Evolutionary conservation across 768 basidiomycete species (phyloP).

Genomic region (Termitomyces sp.): DNA sequence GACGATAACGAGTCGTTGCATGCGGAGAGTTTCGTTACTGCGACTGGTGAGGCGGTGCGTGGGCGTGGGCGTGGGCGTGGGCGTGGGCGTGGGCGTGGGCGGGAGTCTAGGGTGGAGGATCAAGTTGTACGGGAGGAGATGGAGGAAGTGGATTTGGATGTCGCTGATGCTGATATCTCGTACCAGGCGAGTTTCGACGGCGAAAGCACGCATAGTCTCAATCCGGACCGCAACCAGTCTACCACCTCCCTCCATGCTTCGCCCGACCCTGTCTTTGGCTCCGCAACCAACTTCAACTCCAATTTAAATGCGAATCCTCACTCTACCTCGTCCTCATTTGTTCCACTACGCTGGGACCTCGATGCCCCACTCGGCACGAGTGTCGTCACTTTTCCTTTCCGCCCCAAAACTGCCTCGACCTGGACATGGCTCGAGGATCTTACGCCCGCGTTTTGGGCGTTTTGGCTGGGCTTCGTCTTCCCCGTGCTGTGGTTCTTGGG

Average conservation of each 20-base stretch:
- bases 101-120: neutral
- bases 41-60: conserved; percentile 18
- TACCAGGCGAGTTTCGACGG: conserved; percentile 1
- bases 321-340: conserved; percentile 19
- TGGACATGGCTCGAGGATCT: conserved; percentile 19
- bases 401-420: conserved; percentile 16
- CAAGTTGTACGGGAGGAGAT: neutral
- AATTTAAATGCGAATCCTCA: conserved; percentile 31
- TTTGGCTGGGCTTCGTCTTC: conserved; percentile 69
- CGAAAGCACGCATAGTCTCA: neutral
- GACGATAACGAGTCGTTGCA: conserved; percentile 42
- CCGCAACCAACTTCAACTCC: neutral
- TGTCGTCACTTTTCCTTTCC: conserved; percentile 24
- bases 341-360: conserved; percentile 45
- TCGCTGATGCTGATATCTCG: conserved; percentile 5
- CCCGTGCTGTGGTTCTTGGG: conserved; percentile 76
- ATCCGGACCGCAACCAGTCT: neutral
- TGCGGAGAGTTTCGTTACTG: conserved; percentile 55
- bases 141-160: conserved; percentile 7
- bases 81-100: neutral
- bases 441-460: conserved; percentile 54
- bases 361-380: conserved; percentile 32
- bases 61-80: no score
- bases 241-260: neutral
- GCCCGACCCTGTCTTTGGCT: neutral